Conservation (phyloP, 129 eudicot genomes). For the Saussurea involucrata region DNA sequence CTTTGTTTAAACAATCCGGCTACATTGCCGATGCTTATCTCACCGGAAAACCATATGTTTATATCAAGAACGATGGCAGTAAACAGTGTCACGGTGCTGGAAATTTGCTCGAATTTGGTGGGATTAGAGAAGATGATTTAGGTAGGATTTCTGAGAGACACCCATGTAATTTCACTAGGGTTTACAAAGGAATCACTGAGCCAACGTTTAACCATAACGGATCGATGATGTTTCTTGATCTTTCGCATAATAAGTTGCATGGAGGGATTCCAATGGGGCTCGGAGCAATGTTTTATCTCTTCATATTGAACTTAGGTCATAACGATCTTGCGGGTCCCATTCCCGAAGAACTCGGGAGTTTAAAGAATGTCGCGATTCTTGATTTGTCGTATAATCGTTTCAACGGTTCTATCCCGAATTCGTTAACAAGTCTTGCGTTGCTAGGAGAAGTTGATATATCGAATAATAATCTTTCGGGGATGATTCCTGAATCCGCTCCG, state of each 20-base stretch:
- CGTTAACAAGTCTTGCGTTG: conserved; percentile 47
- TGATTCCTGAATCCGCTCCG: conserved; percentile 62
- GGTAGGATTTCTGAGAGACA: conserved; percentile 48
- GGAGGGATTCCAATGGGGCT: conserved; percentile 78
- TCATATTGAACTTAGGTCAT: conserved; percentile 54
- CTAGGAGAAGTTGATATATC: conserved; percentile 71
- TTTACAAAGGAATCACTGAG: conserved; percentile 49
- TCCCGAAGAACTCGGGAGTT: conserved; percentile 62
- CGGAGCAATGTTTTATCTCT: conserved; percentile 61
- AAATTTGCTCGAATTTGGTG: conserved; percentile 74
- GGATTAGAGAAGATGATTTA: conserved; percentile 55
- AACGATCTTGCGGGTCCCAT: conserved; percentile 61
- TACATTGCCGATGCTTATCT: conserved; percentile 41
- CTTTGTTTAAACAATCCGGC: conserved; percentile 65
- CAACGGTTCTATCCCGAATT: conserved; percentile 57
- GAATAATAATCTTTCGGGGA: conserved; percentile 53
- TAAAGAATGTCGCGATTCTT: conserved; percentile 57
- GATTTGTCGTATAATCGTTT: conserved; percentile 59
- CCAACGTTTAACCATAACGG: conserved; percentile 78
- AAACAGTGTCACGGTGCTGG: conserved; percentile 76
- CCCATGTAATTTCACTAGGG: conserved; percentile 56
- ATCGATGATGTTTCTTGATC: conserved; percentile 70
- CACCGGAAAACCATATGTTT: conserved; percentile 55
- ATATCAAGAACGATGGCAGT: conserved; percentile 75
- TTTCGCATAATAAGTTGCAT: conserved; percentile 55